Percentiles rank a stretch among this genome's conserved stretches.
Conservation (phyloP, 768 basidiomycete genomes). For the Suillus luteus region DNA sequence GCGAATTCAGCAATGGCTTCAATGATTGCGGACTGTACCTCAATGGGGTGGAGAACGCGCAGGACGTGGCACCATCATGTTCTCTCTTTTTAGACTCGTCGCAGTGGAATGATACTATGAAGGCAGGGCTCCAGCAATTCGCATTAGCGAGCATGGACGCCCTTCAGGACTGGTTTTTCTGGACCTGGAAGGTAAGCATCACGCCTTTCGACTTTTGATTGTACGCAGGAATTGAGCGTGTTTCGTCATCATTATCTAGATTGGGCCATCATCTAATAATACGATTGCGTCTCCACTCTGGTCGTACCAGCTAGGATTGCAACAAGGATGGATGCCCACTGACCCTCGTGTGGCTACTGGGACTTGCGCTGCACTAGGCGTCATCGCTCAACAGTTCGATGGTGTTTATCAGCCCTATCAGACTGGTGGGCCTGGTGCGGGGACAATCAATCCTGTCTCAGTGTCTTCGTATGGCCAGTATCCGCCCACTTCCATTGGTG, state of each 20-base stretch:
- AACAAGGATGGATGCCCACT: conserved; percentile 75
- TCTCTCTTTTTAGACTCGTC: conserved; percentile 49
- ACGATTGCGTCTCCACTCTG: conserved; percentile 58
- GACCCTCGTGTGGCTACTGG: conserved; percentile 71
- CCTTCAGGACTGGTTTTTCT: conserved; percentile 70
- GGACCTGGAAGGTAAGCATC: conserved; percentile 69
- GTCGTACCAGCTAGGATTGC: conserved; percentile 71
- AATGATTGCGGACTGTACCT: conserved; percentile 66
- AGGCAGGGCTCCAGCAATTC: conserved; percentile 54
- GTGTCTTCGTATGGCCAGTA: conserved; percentile 49
- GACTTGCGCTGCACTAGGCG: conserved; percentile 59
- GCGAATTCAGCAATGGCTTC: conserved; percentile 73
- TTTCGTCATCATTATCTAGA: conserved; percentile 30
- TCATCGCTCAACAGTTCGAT: conserved; percentile 44
- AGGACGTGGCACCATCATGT: conserved; percentile 36
- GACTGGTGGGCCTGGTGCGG: conserved; percentile 64
- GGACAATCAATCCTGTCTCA: conserved; percentile 45
- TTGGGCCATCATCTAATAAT: conserved; percentile 58
- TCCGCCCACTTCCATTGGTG: conserved; percentile 55
- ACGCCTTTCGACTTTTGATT: not conserved
- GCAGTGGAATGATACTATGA: conserved; percentile 53
- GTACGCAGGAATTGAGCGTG: not conserved
- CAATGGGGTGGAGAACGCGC: conserved; percentile 34
- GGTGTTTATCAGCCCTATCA: conserved; percentile 63
- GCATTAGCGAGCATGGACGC: conserved; percentile 66